These are phyloP conservation scores for Laburnicola sp. DNA, from an alignment of 2,329 filamentous ascomycete genomes.

Conservation along the genomic window DNA sequence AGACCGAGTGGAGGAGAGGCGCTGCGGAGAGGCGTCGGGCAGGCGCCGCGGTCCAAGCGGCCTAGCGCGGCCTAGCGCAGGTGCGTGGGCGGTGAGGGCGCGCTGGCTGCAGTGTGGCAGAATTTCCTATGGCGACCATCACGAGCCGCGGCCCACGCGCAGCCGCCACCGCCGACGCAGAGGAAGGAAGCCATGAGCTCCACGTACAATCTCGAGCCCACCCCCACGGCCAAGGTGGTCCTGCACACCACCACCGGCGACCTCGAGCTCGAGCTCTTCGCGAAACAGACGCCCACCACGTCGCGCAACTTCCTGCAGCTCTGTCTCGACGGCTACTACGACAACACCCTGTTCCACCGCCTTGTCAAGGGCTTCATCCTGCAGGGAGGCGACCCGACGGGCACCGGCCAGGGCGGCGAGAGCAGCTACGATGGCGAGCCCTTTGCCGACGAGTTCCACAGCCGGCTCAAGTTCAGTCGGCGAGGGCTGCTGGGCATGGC, in stretches of 20 bases:
- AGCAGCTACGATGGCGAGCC: conserved; percentile 84
- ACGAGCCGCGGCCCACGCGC: conserved; percentile 11
- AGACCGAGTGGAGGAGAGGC: neutral
- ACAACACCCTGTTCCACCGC: conserved; percentile 90
- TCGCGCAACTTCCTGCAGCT: conserved; percentile 95
- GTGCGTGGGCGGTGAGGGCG: conserved; percentile 19
- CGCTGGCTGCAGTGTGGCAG: conserved; percentile 26
- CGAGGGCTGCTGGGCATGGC: conserved; percentile 94
- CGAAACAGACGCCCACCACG: conserved; percentile 87
- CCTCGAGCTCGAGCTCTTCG: conserved; percentile 89
- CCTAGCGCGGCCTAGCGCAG: conserved; percentile 12
- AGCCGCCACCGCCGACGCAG: neutral
- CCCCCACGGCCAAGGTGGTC: conserved; percentile 88
- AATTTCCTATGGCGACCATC: conserved; percentile 16
- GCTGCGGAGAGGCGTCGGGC: neutral
- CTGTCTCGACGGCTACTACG: conserved; percentile 93
- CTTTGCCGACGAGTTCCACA: conserved; percentile 90
- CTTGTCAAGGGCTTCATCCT: conserved; percentile 89
- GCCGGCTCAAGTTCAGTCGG: conserved; percentile 87
- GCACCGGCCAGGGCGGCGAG: conserved; percentile 87
- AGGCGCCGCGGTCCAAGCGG: neutral
- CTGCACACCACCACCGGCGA: conserved; percentile 89
- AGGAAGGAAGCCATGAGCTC: conserved; percentile 68
- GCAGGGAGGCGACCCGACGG: conserved; percentile 92
- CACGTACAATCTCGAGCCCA: conserved; percentile 92